Percentiles rank a stretch among this genome's conserved stretches.
Evolutionary conservation across 805 yeast genomes (phyloP).

Genomic region (Pichia nanzhaoensis): DNA sequence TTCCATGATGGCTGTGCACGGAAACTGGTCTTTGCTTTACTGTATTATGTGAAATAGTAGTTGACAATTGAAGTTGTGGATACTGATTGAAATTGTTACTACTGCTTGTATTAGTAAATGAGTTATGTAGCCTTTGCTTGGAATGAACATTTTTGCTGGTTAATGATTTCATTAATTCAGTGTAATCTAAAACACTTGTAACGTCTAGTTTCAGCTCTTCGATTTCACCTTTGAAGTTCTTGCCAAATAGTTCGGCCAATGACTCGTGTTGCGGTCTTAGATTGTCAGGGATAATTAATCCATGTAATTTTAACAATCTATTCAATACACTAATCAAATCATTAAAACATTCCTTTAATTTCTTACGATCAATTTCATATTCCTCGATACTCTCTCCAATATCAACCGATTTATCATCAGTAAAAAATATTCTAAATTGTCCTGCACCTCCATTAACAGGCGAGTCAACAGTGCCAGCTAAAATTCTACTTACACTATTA

Average conservation of each 20-base stretch:
- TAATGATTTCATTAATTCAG: constrained; percentile 15
- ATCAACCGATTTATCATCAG: constrained; percentile 8
- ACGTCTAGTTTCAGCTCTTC: constrained; percentile 31
- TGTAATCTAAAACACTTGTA: constrained; percentile 17
- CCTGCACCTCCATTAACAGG: constrained; percentile 93
- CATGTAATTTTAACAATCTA: constrained; percentile 65
- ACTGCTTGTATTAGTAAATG: neutral
- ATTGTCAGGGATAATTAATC: constrained; percentile 47
- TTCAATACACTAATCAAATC: constrained; percentile 61
- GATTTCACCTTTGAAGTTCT: constrained; percentile 66
- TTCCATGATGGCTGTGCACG: constrained; percentile 2
- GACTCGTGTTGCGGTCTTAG: constrained; percentile 62
- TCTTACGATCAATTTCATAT: constrained; percentile 19
- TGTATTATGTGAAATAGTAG: neutral
- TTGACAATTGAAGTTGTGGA: neutral
- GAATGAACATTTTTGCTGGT: constrained; percentile 16
- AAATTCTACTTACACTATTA: constrained; percentile 60
- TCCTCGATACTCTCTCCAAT: constrained; percentile 20
- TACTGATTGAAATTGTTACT: constrained; percentile 5
- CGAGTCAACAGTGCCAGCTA: constrained; percentile 83
- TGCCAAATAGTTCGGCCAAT: constrained; percentile 53
- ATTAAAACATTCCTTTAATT: constrained; percentile 47
- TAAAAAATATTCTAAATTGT: constrained; percentile 65
- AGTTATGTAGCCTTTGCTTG: constrained; percentile 3
- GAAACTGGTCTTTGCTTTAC: constrained; percentile 2